Percentiles rank a stretch among this genome's conserved stretches.
Evolutionary conservation across 495 filamentous ascomycete species (phyloP).

Genomic region (Cercophora scortea): DNA sequence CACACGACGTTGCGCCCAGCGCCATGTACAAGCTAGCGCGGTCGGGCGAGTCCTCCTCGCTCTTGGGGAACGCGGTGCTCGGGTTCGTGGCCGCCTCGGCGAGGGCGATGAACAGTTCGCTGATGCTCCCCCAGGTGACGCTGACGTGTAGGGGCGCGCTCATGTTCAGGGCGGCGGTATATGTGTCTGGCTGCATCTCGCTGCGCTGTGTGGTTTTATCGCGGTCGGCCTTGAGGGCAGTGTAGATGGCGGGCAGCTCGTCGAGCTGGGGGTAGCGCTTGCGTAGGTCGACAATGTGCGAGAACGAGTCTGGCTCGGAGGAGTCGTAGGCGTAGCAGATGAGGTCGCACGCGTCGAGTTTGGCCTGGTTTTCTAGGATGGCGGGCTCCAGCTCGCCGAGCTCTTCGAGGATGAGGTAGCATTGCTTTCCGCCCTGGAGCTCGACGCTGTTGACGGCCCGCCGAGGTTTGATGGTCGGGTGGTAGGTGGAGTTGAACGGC

Average conservation of each 20-base stretch:
- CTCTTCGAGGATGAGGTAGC: constrained; percentile 91
- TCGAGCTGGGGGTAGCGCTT: constrained; percentile 73
- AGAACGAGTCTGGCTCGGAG: constrained; percentile 88
- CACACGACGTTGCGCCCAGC: constrained; percentile 70
- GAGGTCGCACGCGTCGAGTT: constrained; percentile 88
- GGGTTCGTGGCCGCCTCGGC: constrained; percentile 90
- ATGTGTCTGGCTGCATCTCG: constrained; percentile 87
- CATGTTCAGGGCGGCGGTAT: constrained; percentile 73
- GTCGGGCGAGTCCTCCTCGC: constrained; percentile 73
- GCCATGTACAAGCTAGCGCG: constrained; percentile 80
- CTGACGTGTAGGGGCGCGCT: constrained; percentile 87
- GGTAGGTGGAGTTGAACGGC: constrained; percentile 77
- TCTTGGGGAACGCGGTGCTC: constrained; percentile 77
- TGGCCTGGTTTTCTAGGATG: constrained; percentile 83
- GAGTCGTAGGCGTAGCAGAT: constrained; percentile 96
- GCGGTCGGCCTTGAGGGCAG: constrained; percentile 85
- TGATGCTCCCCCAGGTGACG: constrained; percentile 82
- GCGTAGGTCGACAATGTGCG: constrained; percentile 77
- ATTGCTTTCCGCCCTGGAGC: constrained; percentile 90
- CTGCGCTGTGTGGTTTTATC: constrained; percentile 91
- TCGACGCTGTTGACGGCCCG: constrained; percentile 95
- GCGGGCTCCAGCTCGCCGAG: constrained; percentile 92
- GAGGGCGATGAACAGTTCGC: constrained; percentile 76
- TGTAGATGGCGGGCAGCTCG: constrained; percentile 79
- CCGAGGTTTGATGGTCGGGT: constrained; percentile 88